Evolutionary conservation across 768 basidiomycete genomes (phyloP), one percentile per base, ranked within the genome.

Genomic region (Agaricus blazei): DNA sequence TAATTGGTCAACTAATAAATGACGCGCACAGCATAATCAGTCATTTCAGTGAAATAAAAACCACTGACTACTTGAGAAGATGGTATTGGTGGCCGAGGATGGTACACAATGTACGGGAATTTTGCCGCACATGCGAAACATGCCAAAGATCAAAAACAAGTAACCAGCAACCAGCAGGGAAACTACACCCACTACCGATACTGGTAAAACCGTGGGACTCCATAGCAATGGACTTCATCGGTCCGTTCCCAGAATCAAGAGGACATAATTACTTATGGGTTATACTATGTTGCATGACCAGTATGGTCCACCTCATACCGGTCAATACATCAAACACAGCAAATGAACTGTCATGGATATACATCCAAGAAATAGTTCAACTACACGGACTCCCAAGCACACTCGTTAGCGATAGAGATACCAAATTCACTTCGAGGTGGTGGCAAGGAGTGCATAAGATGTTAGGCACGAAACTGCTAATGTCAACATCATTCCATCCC

Each of bases 141-240:
- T 72, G 71, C 48, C 63, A 65, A 24, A 36, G 36, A 12, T 28
- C 65, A 1, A 72, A 71, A 44, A 40, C 23, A 0, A 38, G 37
- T 0, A 65, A 60, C 28, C 27, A 52, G 3, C 26, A 44, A 23
- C 69, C 68, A 0, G 11, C 55, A 1, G 72, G 73, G 12, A 58
- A 69, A 11, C 58, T 72, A 0, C 69, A 73, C 34, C 38, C 59
- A 1, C 60, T 70, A 9, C 68, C 68, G 0, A 59, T 72, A 0
- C 71, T 69, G 0, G 58, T 48, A 0, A 50, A 58, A 4, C 75
- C 73, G 0, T 75, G 71, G 71, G 63, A 68, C 1, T 65, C 67
- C 0, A 72, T 78, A 0, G 69, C 65, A 0, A 72, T 77, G 48
- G 75, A 77, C 59, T 76, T 76, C 40, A 54, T 76, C 0, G 74